These are phyloP conservation scores for Polytrichum formosum DNA, from an alignment of 225 moss, liverwort and hornwort genomes.

Conservation along the genomic window DNA sequence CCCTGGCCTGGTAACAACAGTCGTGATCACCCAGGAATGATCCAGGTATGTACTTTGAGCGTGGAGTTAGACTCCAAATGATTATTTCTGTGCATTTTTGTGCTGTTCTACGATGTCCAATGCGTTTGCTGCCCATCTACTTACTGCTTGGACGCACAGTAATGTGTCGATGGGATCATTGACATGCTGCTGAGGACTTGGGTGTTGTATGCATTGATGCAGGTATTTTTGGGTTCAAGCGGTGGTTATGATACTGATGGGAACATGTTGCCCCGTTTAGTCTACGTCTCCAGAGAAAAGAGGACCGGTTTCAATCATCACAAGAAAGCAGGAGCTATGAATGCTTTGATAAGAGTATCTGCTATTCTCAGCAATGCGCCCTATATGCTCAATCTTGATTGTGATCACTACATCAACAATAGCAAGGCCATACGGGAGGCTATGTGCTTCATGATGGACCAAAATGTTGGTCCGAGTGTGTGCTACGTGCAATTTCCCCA, in stretches of 20 bases:
- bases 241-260: slow-evolving; percentile 91
- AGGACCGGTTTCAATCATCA: slow-evolving; percentile 92
- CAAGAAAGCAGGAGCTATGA: slow-evolving; percentile 99
- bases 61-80: not conserved
- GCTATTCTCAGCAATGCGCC: slow-evolving; percentile 87
- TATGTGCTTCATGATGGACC: slow-evolving; percentile 68
- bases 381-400: slow-evolving; percentile 58
- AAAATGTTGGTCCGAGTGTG: slow-evolving; percentile 43
- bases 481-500: slow-evolving; percentile 67
- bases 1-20: slow-evolving; percentile 97
- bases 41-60: slow-evolving; percentile 40
- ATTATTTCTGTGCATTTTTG: too few relatives aligned
- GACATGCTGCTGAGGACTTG: too few relatives aligned
- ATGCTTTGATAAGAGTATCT: slow-evolving; percentile 76
- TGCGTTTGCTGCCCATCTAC: too few relatives aligned
- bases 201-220: not conserved
- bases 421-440: slow-evolving; percentile 60
- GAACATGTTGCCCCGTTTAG: slow-evolving; percentile 81
- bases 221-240: slow-evolving; percentile 78
- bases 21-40: slow-evolving; percentile 94
- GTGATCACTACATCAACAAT: slow-evolving; percentile 73
- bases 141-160: too few relatives aligned
- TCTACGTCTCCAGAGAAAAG: slow-evolving; percentile 90
- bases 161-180: too few relatives aligned
- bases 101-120: too few relatives aligned